A percentile compares a stretch with the other conserved stretches of the same genome.
Evolutionary conservation across 306 rosid species (phyloP).

Genomic region (Alnus glutinosa): DNA sequence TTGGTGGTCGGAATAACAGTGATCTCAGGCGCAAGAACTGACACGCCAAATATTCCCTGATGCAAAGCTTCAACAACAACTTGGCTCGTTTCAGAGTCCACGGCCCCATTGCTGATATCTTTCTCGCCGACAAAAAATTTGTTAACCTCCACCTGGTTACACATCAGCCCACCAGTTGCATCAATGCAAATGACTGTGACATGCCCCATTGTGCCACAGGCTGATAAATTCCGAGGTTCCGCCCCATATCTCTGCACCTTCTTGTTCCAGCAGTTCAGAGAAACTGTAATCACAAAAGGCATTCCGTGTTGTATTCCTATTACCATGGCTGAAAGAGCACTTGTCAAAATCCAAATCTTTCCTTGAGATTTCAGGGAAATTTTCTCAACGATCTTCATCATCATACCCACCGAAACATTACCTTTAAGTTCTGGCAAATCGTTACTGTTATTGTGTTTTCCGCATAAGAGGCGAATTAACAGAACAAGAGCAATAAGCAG

Average conservation of each 20-base stretch:
- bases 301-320: conserved; percentile 64
- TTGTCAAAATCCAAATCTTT: conserved; percentile 42
- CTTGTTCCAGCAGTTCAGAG: conserved; percentile 40
- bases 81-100: conserved; percentile 5
- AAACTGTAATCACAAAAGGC: conserved; percentile 47
- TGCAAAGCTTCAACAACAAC: conserved; percentile 30
- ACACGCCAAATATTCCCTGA: conserved; percentile 37
- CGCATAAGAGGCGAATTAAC: conserved; percentile 44
- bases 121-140: conserved; percentile 45
- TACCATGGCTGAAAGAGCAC: conserved; percentile 31
- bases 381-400: conserved; percentile 37
- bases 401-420: conserved; percentile 33
- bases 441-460: conserved; percentile 33
- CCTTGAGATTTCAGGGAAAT: conserved; percentile 42
- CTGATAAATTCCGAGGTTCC: conserved; percentile 40
- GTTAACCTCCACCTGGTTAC: conserved; percentile 35
- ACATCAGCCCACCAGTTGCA: conserved; percentile 39
- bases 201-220: conserved; percentile 64
- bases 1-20: conserved; percentile 8
- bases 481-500: conserved; percentile 35
- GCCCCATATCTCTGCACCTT: conserved; percentile 25
- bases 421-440: conserved; percentile 64
- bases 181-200: conserved; percentile 56
- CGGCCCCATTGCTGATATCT: conserved; percentile 28
- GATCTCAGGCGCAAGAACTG: conserved; percentile 28